Conservation (phyloP, 257 asterid genomes). For the Ehretia macrophylla region DNA sequence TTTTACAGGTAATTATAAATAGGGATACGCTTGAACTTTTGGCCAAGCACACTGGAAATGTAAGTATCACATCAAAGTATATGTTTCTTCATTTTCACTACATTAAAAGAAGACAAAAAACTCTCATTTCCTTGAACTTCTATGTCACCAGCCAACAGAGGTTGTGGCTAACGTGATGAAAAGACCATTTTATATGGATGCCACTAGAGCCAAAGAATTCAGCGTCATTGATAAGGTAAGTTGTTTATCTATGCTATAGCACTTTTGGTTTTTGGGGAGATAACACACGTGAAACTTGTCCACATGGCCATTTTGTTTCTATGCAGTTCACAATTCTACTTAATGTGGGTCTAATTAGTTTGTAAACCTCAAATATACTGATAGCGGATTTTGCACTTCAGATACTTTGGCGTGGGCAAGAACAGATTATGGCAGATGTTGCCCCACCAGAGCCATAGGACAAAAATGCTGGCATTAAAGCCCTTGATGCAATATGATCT, state of each 20-base stretch:
- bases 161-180: constrained; percentile 56
- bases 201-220: constrained; percentile 69
- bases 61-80: constrained; percentile 36
- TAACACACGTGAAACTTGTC: background rate
- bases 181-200: constrained; percentile 75
- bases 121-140: constrained; percentile 11
- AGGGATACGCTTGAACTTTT: constrained; percentile 69
- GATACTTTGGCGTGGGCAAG: constrained; percentile 86
- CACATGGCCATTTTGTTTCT: background rate
- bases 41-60: constrained; percentile 86
- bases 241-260: constrained; percentile 10
- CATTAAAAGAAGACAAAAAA: constrained; percentile 4
- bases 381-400: constrained; percentile 32
- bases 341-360: background rate
- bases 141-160: constrained; percentile 61
- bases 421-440: constrained; percentile 62
- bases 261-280: background rate
- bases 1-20: constrained; percentile 57
- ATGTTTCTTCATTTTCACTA: constrained; percentile 11
- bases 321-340: background rate
- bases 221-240: constrained; percentile 83
- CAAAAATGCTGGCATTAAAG: constrained; percentile 61
- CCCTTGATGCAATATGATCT: constrained; percentile 51
- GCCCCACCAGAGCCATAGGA: constrained; percentile 74
- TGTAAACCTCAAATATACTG: constrained; percentile 9